Evolutionary conservation across 2,329 filamentous ascomycete species (phyloP), one percentile per base, ranked within the genome.

Genomic region (Cordyceps militaris): DNA sequence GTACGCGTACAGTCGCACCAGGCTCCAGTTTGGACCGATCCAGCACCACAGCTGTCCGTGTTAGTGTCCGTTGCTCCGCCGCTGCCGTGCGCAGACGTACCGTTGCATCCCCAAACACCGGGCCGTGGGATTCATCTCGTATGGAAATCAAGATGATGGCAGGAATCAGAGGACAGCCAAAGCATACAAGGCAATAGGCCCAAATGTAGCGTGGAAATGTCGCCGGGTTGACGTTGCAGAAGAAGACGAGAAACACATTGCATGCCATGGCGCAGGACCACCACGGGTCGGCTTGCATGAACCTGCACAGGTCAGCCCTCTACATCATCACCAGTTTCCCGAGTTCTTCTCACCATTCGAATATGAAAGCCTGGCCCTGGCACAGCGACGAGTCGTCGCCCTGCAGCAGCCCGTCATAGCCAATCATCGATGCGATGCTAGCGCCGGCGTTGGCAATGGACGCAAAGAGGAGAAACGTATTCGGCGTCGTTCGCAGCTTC

Each of bases 261-360:
- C 87, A 78, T 0, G 89, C 87, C 88, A 93, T 93, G 61, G 86
- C 87, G 63, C 91, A 83, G 0, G 87, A 88, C 87, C 86, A 91
- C 73, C 87, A 79, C 0, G 86, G 83, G 70, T 89, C 87, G 3
- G 86, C 86, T 63, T 87, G 85, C 81, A 88, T 87, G 69, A 89
- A 91, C 82, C 85, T 89, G 44, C 14, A 3, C 8, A 44, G 19
- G 5, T 48, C 14, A 56, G 53, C 13, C 62, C 3, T 14, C 4
- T 6, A 4, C 11, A 61, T 57, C n/a, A 10, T 28, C 11, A 5
- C 3, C n/a, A 13, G 2, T 34, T 53, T 28, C 7, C 4, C 23
- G 13, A 3, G 21, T 36, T 30, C 30, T 23, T 36, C 85, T 66
- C 80, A 89, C 73, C 88, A 85, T 68, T 88, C 83, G 60, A 89